These are phyloP conservation scores for Phytophthora quininea DNA, from an alignment of 352 stramenopile genomes.

Conservation along the genomic window DNA sequence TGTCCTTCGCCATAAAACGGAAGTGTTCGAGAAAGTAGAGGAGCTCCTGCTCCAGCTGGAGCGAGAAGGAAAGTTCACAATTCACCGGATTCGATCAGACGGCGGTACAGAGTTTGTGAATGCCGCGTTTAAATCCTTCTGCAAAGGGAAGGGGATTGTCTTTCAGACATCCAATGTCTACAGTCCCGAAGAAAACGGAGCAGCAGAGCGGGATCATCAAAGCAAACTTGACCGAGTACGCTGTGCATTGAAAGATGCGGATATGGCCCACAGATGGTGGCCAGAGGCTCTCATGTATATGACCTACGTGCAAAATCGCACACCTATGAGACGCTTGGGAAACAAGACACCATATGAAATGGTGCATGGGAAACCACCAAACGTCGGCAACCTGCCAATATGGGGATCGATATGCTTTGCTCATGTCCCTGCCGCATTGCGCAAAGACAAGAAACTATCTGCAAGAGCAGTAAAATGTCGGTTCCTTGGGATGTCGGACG, in stretches of 20 bases:
- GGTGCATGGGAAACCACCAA: background rate
- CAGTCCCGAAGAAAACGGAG: background rate
- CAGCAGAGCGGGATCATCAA: background rate
- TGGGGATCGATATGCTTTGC: slow-evolving; percentile 1
- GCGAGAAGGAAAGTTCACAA: slow-evolving; percentile 1
- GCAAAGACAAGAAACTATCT: slow-evolving; percentile 1
- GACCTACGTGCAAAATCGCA: background rate
- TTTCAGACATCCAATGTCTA: background rate
- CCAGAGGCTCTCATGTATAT: background rate
- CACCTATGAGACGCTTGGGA: background rate
- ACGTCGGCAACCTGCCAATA: background rate
- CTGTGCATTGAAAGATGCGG: background rate
- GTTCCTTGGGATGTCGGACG: slow-evolving; percentile 1
- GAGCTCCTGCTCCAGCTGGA: background rate
- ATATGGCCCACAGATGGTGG: background rate
- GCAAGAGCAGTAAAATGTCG: background rate
- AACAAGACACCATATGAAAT: slow-evolving; percentile 3
- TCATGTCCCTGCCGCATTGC: background rate
- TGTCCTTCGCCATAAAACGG: background rate
- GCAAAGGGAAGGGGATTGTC: slow-evolving; percentile 1
- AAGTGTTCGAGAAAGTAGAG: slow-evolving; percentile 1
- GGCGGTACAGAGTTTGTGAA: slow-evolving; percentile 1
- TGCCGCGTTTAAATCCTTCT: slow-evolving; percentile 1
- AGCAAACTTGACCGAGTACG: slow-evolving; percentile 2
- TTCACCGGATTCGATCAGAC: slow-evolving; percentile 1